A percentile compares a stretch with the other conserved stretches of the same genome.
phyloP scores from a whole-genome alignment of 139 green algal species.

The Asterochloris erici region DNA sequence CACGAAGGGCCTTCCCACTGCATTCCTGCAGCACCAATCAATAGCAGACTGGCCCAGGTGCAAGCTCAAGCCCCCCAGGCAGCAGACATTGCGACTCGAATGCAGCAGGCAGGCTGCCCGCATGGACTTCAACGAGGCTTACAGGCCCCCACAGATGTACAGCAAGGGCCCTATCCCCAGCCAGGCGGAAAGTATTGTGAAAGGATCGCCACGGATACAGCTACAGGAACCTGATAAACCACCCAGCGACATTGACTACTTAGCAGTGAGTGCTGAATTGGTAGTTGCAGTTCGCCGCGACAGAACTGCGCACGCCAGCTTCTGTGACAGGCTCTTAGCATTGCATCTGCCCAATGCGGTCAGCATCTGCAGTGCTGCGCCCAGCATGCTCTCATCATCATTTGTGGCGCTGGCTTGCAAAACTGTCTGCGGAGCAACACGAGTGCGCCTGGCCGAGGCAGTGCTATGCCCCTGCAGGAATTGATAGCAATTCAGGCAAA shows the following conservation, averaged over 20 bases:
- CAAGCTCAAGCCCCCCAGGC: no score
- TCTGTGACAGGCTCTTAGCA: neutral
- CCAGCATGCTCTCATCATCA: neutral
- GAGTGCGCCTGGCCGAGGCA: neutral
- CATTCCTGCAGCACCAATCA: no score
- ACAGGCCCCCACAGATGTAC: no score
- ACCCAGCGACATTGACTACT: constrained; percentile 55
- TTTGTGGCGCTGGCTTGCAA: no score
- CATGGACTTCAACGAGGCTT: no score
- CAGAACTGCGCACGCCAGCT: no score
- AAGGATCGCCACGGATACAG: constrained; percentile 19
- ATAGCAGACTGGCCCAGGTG: no score
- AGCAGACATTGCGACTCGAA: no score
- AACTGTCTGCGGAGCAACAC: neutral
- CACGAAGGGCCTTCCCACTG: no score
- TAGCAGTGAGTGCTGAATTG: constrained; percentile 35
- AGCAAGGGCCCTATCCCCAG: constrained; percentile 13
- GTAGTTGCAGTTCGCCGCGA: neutral
- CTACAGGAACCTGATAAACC: constrained; percentile 47
- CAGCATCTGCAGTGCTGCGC: neutral
- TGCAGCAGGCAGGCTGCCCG: no score
- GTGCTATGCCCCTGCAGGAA: constrained; percentile 68
- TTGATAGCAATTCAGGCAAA: constrained; percentile 94
- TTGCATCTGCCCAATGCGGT: neutral
- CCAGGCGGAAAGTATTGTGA: constrained; percentile 34